A percentile compares a stretch with the other conserved stretches of the same genome.
These are phyloP conservation scores for Monosporascus cannonballus DNA, from an alignment of 2,329 filamentous ascomycete species.

Conservation along the genomic window DNA sequence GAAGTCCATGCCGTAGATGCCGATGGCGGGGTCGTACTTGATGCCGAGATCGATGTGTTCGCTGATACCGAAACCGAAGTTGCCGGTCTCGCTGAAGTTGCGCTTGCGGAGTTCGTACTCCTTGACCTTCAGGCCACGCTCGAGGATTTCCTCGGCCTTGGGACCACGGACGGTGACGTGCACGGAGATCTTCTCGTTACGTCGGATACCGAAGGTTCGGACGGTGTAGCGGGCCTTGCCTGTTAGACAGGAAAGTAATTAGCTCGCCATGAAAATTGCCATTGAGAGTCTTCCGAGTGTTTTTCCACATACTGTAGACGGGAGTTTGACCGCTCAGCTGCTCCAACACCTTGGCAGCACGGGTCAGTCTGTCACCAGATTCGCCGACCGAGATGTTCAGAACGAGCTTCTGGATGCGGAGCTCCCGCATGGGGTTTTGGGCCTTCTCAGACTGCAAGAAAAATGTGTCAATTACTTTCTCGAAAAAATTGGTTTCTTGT, in stretches of 20 bases:
- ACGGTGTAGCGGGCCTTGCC: constrained; percentile 99
- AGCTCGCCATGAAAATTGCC: constrained; percentile 7
- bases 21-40: constrained; percentile 98
- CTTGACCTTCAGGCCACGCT: constrained; percentile 99
- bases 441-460: constrained; percentile 68
- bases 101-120: constrained; percentile 99
- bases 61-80: constrained; percentile 99
- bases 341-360: constrained; percentile 99
- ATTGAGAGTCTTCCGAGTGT: not conserved
- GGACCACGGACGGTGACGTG: constrained; percentile 99
- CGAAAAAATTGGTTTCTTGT: not conserved
- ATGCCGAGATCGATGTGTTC: constrained; percentile 99
- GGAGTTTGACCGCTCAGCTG: constrained; percentile 99
- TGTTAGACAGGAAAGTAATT: constrained; percentile 29
- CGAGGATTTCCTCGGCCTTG: constrained; percentile 98
- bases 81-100: constrained; percentile 99
- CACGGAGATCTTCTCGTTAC: constrained; percentile 99
- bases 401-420: constrained; percentile 71
- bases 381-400: constrained; percentile 91
- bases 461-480: constrained; percentile 17
- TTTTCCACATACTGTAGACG: constrained; percentile 78
- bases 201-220: constrained; percentile 99
- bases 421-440: constrained; percentile 98
- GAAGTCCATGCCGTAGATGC: constrained; percentile 99
- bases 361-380: constrained; percentile 99